Evolutionary conservation across 192 early-diverging fungal genomes (phyloP), one percentile per base, ranked within the genome.

Genomic region (Tieghemiomyces parasiticus): DNA sequence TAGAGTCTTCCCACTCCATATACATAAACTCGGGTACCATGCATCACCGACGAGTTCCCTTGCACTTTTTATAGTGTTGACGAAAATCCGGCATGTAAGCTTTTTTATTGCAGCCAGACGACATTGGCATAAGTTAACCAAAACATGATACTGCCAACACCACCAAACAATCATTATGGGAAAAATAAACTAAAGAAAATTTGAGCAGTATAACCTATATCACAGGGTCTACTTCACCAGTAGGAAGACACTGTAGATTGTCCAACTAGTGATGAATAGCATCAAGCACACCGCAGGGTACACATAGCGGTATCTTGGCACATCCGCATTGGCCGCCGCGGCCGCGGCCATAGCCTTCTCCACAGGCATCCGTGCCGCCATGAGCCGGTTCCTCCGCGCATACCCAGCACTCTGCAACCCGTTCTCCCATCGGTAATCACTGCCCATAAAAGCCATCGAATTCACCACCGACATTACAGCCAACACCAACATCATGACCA

Each of bases 401-500:
- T 26, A 58, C 16, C 19, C 19, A 29, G 38, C 38, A 35, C 32
- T 58, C 13, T 22, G 56, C 19, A 58, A 12, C 20, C 56, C 56
- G 19, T 58, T 1, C n/a, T 38, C 34, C 13, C 28, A 4, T 14
- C 26, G 20, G 44, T 60, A 52, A 49, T 75, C 74, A 26, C 61
- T 25, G 24, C 58, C 54, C 31, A 72, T 46, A 34, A 67, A 62
- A 10, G 53, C 60, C 4, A 66, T 35, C 4, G 65, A 65, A 28
- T 69, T 67, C 19, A 69, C 56, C 29, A 75, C 60, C 31, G 71
- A 34, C 13, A 75, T 13, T 1, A 54, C 67, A 0, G 70, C 62
- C 60, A 75, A 72, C 0, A 63, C 67, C 22, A 72, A 61, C 35
- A 75, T 61, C 22, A 71, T 66, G 35, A 75, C 63, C 1, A 75